phyloP scores from a whole-genome alignment of 352 stramenopile genomes.

The Thalassiosira livingstoniorum region DNA sequence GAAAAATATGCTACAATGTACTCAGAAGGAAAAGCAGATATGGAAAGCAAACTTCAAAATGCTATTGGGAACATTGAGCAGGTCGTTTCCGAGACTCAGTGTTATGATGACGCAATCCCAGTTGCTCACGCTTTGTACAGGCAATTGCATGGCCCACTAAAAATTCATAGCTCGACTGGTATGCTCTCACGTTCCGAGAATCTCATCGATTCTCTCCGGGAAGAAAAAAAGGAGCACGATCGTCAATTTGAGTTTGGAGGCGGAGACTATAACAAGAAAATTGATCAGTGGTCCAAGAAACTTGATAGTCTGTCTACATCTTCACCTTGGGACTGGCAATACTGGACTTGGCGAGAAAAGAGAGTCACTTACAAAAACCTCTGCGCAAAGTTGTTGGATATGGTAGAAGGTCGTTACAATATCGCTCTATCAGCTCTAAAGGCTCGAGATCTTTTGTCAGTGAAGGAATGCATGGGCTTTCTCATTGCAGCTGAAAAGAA shows the following conservation, averaged over 20 bases:
- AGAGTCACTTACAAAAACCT: conserved; percentile 54
- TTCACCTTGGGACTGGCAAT: no score
- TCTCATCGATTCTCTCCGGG: conserved; percentile 36
- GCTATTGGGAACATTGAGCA: conserved; percentile 9
- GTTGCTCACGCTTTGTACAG: conserved; percentile 39
- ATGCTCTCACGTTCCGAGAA: conserved; percentile 41
- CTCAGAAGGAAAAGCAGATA: conserved; percentile 9
- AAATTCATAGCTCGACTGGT: conserved; percentile 34
- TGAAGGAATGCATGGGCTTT: conserved; percentile 63
- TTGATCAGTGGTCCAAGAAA: conserved; percentile 21
- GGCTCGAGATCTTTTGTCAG: conserved; percentile 39
- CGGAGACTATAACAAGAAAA: conserved; percentile 27
- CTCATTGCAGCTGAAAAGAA: conserved; percentile 48
- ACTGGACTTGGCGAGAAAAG: background rate
- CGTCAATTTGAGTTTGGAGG: conserved; percentile 57
- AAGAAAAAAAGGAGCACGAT: conserved; percentile 55
- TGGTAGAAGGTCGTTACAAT: conserved; percentile 34
- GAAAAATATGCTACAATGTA: conserved; percentile 23
- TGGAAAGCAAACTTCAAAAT: conserved; percentile 20
- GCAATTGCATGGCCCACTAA: conserved; percentile 47
- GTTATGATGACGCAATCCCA: conserved; percentile 63
- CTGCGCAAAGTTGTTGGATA: conserved; percentile 21
- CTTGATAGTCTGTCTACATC: no score
- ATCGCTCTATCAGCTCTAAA: conserved; percentile 34
- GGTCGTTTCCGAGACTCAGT: conserved; percentile 31